Evolutionary conservation across 2,329 filamentous ascomycete species (phyloP), one percentile per base, ranked within the genome.

Genomic region (Epichloe sibirici): DNA sequence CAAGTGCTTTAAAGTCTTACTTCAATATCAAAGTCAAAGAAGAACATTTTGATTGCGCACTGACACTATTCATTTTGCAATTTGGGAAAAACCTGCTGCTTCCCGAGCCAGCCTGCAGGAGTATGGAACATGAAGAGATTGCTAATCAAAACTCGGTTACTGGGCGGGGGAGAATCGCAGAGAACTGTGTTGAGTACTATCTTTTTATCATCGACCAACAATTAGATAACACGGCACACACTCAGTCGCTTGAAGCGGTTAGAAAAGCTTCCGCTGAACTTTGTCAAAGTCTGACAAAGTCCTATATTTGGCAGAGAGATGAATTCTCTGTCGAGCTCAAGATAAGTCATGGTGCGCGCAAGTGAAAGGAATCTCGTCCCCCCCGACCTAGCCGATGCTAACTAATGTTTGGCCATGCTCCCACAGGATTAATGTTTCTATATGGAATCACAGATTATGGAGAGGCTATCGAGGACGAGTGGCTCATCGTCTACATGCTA

Each of bases 261-360:
- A 82, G 89, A 51, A 88, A 82, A 65, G 77, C 81, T 1, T 83
- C 86, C 0, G 69, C 77, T 2, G 74, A 81, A 31, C 68, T 93
- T n/a, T 66, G 69, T 4, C 81, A 80, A 44, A 72, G 76, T 3
- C 70, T 89, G 7, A 75, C 91, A n/a, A 83, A 81, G 58, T 84
- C 88, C 56, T 95, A 96, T 61, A 95, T 98, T 56, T 98, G 93
- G 93, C 93, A 98, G 66, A 81, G 90, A 12, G 90, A 95, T 51
- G 71, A 75, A 0, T 90, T 98, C 57, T 77, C 75, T n/a, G 70
- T 95, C 5, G 79, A 85, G 17, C 74, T 74, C 61, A 85, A 74
- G 69, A 85, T 69, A 51, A 71, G 74, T 23, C 68, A 74, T 61
- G 81, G 83, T 83, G 65, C 61, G 72, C 57, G 23, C 12, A 12